Conservation (phyloP, 2,329 filamentous ascomycete species). For the Trichoderma citrinoviride region DNA sequence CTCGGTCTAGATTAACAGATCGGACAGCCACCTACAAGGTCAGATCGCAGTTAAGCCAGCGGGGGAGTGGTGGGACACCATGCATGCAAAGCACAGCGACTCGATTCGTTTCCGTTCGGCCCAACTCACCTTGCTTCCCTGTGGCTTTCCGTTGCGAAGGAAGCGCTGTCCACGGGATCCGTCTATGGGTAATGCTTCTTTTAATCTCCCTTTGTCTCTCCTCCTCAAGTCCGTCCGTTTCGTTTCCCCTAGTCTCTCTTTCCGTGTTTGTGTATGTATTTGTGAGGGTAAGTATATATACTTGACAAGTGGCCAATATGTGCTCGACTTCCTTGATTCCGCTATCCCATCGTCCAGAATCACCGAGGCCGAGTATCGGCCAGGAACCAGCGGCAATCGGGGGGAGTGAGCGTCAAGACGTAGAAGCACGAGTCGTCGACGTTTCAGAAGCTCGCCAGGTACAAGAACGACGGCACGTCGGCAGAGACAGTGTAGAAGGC, state of each 20-base stretch:
- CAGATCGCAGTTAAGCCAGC: constrained; percentile 15
- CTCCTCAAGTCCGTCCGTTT: not conserved
- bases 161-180: not conserved
- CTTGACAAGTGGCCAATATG: constrained; percentile 6
- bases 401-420: not conserved
- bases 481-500: not conserved
- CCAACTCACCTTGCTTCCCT: not conserved
- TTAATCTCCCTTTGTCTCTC: not conserved
- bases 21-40: constrained; percentile 10
- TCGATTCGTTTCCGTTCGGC: constrained; percentile 2
- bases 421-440: not conserved
- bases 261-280: not conserved
- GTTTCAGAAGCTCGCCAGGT: not conserved
- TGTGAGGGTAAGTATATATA: not conserved
- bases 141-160: not conserved
- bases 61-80: constrained; percentile 12
- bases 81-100: constrained; percentile 12
- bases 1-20: constrained; percentile 11
- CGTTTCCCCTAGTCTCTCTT: not conserved
- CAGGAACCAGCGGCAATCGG: not conserved
- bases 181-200: not conserved
- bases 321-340: constrained; percentile 14
- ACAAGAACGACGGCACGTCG: not conserved
- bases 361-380: constrained; percentile 14
- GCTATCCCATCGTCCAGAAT: constrained; percentile 18